Conservation (phyloP, 257 asterid species). For the Gynochthodes officinalis region DNA sequence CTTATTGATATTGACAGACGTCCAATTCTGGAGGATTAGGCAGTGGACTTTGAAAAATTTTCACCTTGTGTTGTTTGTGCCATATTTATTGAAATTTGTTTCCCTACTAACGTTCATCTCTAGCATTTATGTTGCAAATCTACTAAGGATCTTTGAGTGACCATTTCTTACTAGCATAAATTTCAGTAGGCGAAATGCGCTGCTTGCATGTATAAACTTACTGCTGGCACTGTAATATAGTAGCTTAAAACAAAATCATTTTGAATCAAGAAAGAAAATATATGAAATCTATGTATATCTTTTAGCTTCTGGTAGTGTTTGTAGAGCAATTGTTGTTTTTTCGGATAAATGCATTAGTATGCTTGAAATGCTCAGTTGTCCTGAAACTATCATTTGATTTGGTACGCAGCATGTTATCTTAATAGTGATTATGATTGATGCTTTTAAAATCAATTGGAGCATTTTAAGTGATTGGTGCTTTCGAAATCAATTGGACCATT, state of each 20-base stretch:
- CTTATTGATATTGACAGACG: slow-evolving; percentile 53
- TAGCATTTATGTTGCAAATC: background rate
- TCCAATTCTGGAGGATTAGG: slow-evolving; percentile 62
- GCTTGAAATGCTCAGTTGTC: no score
- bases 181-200: background rate
- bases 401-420: no score
- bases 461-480: no score
- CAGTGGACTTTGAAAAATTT: slow-evolving; percentile 5
- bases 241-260: no score
- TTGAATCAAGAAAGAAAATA: background rate
- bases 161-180: background rate
- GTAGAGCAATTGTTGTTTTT: no score
- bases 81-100: background rate
- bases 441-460: no score
- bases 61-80: slow-evolving; percentile 5
- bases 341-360: no score
- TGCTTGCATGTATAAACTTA: background rate
- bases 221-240: background rate
- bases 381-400: no score
- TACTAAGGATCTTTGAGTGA: background rate
- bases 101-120: slow-evolving; percentile 1
- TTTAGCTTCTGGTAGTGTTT: no score
- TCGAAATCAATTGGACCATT: no score
- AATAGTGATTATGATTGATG: no score
- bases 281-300: background rate